Evolutionary conservation across 164 flowering plant genomes (phyloP).

Genomic region (Vitis rotundifolia): DNA sequence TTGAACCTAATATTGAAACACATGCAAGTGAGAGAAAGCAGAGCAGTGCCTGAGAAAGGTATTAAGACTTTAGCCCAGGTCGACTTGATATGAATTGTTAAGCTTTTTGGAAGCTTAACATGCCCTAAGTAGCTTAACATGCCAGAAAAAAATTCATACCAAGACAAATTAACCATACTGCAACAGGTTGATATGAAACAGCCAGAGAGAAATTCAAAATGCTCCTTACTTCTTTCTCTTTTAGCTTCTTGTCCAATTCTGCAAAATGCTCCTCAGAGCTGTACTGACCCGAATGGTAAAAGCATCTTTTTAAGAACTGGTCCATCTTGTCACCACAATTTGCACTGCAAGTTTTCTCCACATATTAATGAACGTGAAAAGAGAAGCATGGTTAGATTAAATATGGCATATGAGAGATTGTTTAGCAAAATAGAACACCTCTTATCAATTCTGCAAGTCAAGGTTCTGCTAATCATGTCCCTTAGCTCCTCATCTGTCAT

Average conservation of each 20-base stretch:
- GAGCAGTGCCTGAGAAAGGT: too few species aligned
- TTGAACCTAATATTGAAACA: too few species aligned
- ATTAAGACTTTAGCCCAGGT: not conserved
- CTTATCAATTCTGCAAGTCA: constrained; percentile 79
- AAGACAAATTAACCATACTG: too few species aligned
- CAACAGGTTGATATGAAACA: too few species aligned
- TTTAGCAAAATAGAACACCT: constrained; percentile 32
- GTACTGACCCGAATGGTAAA: constrained; percentile 90
- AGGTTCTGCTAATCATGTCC: constrained; percentile 60
- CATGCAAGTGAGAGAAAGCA: too few species aligned
- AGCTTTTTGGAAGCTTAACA: too few species aligned
- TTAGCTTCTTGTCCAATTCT: constrained; percentile 64
- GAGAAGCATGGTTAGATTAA: not conserved
- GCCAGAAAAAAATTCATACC: too few species aligned
- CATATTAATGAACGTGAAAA: not conserved
- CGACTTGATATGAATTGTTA: too few species aligned
- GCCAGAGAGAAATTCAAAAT: not conserved
- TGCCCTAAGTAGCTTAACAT: too few species aligned
- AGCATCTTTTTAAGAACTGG: constrained; percentile 77
- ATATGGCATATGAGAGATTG: not conserved
- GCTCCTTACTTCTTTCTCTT: constrained; percentile 63
- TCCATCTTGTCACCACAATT: constrained; percentile 85
- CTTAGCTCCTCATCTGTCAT: constrained; percentile 73
- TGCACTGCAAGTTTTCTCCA: constrained; percentile 48
- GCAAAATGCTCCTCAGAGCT: constrained; percentile 72